These are phyloP conservation scores for Aechmea fasciata DNA, from an alignment of 176 grass and related monocot species.

Conservation along the genomic window DNA sequence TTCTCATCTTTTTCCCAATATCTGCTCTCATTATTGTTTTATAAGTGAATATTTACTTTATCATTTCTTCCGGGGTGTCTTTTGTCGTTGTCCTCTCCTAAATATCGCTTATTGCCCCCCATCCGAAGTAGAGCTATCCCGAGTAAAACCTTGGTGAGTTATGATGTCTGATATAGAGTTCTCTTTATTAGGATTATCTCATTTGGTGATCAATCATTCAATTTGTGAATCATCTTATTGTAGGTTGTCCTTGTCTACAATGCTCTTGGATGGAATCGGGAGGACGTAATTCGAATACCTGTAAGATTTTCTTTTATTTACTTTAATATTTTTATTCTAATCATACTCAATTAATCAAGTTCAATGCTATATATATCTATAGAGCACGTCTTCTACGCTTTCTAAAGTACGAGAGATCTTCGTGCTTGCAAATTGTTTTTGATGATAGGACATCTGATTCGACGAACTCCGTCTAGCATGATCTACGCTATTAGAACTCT, in stretches of 20 bases:
- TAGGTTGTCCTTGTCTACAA: slow-evolving; percentile 90
- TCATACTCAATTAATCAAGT: neutral
- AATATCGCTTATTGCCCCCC: slow-evolving; percentile 83
- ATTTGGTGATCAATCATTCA: neutral
- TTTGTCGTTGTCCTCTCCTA: slow-evolving; percentile 81
- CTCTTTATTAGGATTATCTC: neutral
- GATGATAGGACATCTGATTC: too few species aligned
- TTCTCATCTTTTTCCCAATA: neutral
- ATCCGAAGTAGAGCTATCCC: slow-evolving; percentile 53
- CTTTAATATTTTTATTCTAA: slow-evolving; percentile 9
- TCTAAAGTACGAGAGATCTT: too few species aligned
- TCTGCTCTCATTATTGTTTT: slow-evolving; percentile 12
- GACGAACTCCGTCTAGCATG: too few species aligned
- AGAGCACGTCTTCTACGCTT: too few species aligned
- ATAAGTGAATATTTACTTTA: slow-evolving; percentile 16
- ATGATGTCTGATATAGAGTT: slow-evolving; percentile 2
- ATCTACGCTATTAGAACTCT: too few species aligned
- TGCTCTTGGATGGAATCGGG: slow-evolving; percentile 87
- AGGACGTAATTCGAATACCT: slow-evolving; percentile 74
- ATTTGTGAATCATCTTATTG: slow-evolving; percentile 17
- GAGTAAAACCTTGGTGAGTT: slow-evolving; percentile 76
- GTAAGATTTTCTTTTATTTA: slow-evolving; percentile 35
- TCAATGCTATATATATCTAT: neutral
- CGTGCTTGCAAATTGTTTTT: too few species aligned
- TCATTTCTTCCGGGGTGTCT: neutral